Evolutionary conservation across 192 early-diverging fungal genomes (phyloP), one percentile per base, ranked within the genome.

Genomic region (Mortierella claussenii): DNA sequence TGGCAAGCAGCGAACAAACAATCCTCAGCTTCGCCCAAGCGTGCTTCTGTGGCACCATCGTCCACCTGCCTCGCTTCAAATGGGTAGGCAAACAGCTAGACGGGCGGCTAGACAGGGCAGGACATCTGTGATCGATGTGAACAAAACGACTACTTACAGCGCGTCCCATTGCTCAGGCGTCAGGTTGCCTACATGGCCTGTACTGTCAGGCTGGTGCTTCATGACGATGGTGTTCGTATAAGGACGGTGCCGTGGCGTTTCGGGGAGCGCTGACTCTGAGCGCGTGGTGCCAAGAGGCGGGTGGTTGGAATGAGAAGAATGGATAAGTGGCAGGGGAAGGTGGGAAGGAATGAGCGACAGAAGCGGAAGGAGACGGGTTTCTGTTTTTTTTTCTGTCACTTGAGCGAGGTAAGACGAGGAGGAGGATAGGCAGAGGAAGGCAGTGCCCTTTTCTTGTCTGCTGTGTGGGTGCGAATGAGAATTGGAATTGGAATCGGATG

Each of bases 81-180:
- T n/a, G n/a, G n/a, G n/a, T n/a, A n/a, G n/a, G n/a, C n/a, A n/a
- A n/a, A n/a, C n/a, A n/a, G n/a, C n/a, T n/a, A n/a, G n/a, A n/a
- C n/a, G n/a, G n/a, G n/a, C n/a, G n/a, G n/a, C n/a, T n/a, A n/a
- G n/a, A n/a, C n/a, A n/a, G n/a, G n/a, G n/a, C n/a, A n/a, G n/a
- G n/a, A n/a, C n/a, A n/a, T n/a, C n/a, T n/a, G n/a, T n/a, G n/a
- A n/a, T n/a, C 13, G 17, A 28, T 11, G 6, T 6, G 5, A 34
- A 11, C 32, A 44, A 27, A 36, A 34, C 1, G 18, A 44, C 40
- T 12, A 58, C 73, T 67, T 67, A 76, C 73, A 76, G 53, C 1
- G 73, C 65, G 21, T 67, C 73, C 73, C 73, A 76, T 46, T 76
- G 73, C 12, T 67, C 64, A 27, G 57, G 73, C 2, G 58, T 67